These are phyloP conservation scores for Kwoniella newhampshirensis DNA, from an alignment of 768 basidiomycete species.

Conservation along the genomic window DNA sequence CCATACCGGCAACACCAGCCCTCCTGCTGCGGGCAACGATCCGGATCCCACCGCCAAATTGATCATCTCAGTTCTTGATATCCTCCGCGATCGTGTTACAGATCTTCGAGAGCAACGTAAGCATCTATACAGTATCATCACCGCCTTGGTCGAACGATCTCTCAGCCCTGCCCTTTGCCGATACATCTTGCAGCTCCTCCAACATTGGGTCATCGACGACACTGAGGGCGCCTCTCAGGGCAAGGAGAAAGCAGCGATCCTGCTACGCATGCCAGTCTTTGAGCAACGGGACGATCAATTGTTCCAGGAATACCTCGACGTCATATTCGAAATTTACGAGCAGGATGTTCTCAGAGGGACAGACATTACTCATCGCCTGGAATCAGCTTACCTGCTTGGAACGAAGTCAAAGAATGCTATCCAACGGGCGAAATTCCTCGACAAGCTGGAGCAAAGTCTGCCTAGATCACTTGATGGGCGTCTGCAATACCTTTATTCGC, in stretches of 20 bases:
- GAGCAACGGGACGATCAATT: slow-evolving; percentile 71
- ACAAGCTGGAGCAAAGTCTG: slow-evolving; percentile 82
- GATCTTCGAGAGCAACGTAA: slow-evolving; percentile 83
- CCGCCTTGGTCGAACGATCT: slow-evolving; percentile 84
- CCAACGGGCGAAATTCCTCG: slow-evolving; percentile 81
- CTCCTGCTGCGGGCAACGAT: slow-evolving; percentile 52
- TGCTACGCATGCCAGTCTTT: slow-evolving; percentile 83
- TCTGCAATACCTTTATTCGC: slow-evolving; percentile 82
- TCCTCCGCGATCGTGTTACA: slow-evolving; percentile 75
- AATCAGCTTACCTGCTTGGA: slow-evolving; percentile 88
- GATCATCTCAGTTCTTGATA: slow-evolving; percentile 71
- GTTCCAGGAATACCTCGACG: slow-evolving; percentile 77
- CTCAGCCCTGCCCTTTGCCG: slow-evolving; percentile 74
- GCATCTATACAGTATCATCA: slow-evolving; percentile 72
- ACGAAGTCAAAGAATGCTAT: slow-evolving; percentile 76
- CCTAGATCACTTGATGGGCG: slow-evolving; percentile 78
- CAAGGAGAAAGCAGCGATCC: slow-evolving; percentile 87
- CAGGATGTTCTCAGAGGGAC: slow-evolving; percentile 80
- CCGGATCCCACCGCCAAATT: slow-evolving; percentile 61
- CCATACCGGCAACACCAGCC: slow-evolving; percentile 63
- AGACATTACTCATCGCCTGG: slow-evolving; percentile 88
- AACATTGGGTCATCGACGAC: slow-evolving; percentile 89
- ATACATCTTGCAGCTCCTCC: slow-evolving; percentile 78
- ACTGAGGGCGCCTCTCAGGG: slow-evolving; percentile 51
- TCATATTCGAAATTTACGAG: slow-evolving; percentile 93